Evolutionary conservation across 768 basidiomycete species (phyloP).

Genomic region (Kwoniella botswanensis): DNA sequence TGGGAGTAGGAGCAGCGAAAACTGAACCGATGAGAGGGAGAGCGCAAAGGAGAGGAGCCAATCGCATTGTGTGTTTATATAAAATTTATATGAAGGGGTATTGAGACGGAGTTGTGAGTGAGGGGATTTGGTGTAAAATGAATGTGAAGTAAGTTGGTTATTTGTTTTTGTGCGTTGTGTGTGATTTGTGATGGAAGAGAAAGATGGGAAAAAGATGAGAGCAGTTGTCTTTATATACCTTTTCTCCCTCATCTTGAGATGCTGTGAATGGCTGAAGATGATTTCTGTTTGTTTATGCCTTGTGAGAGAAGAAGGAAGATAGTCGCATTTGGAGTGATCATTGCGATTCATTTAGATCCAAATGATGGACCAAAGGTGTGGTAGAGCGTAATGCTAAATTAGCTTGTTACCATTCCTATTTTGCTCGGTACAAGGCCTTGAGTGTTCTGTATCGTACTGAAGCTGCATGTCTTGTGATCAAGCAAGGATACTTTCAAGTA

Average conservation of each 20-base stretch:
- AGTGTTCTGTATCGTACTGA: not conserved
- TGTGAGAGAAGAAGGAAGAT: not conserved
- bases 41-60: constrained; percentile 27
- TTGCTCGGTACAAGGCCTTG: not conserved
- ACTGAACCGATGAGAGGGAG: constrained; percentile 28
- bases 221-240: constrained; percentile 15
- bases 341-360: constrained; percentile 7
- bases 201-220: not conserved
- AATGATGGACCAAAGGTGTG: constrained; percentile 10
- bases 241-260: not conserved
- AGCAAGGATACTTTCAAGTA: not conserved
- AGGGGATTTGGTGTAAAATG: constrained; percentile 7
- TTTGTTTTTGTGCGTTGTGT: constrained; percentile 2
- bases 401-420: not conserved
- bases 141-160: constrained; percentile 18
- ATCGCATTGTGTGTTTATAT: constrained; percentile 13
- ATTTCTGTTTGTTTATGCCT: not conserved
- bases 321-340: constrained; percentile 7
- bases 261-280: not conserved
- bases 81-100: not conserved
- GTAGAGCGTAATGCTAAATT: not conserved
- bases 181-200: not conserved
- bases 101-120: not conserved
- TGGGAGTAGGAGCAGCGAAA: constrained; percentile 27
- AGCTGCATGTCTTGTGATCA: not conserved